Percentiles rank a stretch among this genome's conserved stretches.
Conservation (phyloP, 148 eudicot genomes). For the Heliosperma pusillum region DNA sequence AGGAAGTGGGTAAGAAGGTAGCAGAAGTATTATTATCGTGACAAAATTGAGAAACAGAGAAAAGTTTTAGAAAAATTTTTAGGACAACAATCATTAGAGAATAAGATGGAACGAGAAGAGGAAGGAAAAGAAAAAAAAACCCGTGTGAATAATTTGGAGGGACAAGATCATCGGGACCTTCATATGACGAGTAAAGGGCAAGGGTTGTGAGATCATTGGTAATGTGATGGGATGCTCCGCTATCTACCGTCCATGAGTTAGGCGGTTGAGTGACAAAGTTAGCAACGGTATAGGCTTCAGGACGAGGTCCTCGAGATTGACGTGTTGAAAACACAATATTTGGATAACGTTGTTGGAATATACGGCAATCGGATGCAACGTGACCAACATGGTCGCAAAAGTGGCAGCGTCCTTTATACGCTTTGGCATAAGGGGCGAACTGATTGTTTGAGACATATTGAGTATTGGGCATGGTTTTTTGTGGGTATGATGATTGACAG, state of each 20-base stretch:
- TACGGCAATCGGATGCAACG: too few relatives aligned
- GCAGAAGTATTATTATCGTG: too few relatives aligned
- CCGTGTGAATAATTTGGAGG: neutral
- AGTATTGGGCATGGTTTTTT: too few relatives aligned
- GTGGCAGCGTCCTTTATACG: neutral
- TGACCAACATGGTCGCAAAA: neutral
- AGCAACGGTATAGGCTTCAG: neutral
- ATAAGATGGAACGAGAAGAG: neutral
- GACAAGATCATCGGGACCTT: neutral
- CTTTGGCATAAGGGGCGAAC: neutral
- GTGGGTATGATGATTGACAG: too few relatives aligned
- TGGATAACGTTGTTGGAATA: neutral
- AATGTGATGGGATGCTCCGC: too few relatives aligned
- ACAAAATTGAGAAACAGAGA: constrained; percentile 25
- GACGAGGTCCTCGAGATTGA: neutral
- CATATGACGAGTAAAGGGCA: too few relatives aligned
- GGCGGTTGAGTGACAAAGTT: too few relatives aligned
- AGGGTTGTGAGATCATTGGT: too few relatives aligned
- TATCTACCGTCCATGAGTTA: too few relatives aligned
- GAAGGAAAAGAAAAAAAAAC: neutral
- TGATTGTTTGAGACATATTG: too few relatives aligned
- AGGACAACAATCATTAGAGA: constrained; percentile 20
- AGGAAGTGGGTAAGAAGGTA: too few relatives aligned
- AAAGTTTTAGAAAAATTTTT: constrained; percentile 1
- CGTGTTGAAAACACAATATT: neutral